These are phyloP conservation scores for Amanita subjunquillea DNA, from an alignment of 768 basidiomycete species.

Conservation along the genomic window DNA sequence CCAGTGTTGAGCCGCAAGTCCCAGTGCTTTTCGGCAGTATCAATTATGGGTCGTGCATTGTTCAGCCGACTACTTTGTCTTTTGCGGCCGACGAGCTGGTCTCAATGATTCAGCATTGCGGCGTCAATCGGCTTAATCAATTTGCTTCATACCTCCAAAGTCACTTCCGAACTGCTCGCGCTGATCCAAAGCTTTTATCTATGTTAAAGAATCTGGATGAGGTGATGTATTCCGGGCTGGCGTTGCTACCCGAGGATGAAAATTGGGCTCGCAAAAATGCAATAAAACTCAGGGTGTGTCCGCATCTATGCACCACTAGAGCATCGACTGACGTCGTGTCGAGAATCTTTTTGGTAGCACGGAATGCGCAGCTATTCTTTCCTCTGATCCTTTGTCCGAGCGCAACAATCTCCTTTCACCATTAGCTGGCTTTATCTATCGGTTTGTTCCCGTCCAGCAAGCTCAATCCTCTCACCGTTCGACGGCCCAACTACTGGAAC, in stretches of 20 bases:
- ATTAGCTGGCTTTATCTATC: slow-evolving; percentile 55
- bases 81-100: slow-evolving; percentile 62
- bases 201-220: slow-evolving; percentile 49
- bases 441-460: slow-evolving; percentile 48
- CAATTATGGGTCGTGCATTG: slow-evolving; percentile 62
- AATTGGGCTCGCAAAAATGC: slow-evolving; percentile 58
- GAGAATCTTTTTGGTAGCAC: slow-evolving; percentile 79
- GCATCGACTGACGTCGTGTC: slow-evolving; percentile 12
- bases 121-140: slow-evolving; percentile 67
- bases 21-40: slow-evolving; percentile 63
- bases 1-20: slow-evolving; percentile 12
- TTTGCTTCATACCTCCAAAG: slow-evolving; percentile 60
- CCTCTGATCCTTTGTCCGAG: slow-evolving; percentile 45
- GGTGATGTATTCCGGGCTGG: slow-evolving; percentile 55
- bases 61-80: slow-evolving; percentile 56
- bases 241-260: slow-evolving; percentile 58
- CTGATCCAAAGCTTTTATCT: slow-evolving; percentile 49
- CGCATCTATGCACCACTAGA: slow-evolving; percentile 6
- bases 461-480: slow-evolving; percentile 38
- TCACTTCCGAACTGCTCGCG: slow-evolving; percentile 51
- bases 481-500: slow-evolving; percentile 47
- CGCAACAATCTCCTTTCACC: slow-evolving; percentile 41
- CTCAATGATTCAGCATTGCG: slow-evolving; percentile 58
- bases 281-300: slow-evolving; percentile 50
- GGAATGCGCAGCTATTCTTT: slow-evolving; percentile 66